Percentiles rank a stretch among this genome's conserved stretches.
phyloP scores from a whole-genome alignment of 2,329 filamentous ascomycete genomes.

The Curvularia sp. region DNA sequence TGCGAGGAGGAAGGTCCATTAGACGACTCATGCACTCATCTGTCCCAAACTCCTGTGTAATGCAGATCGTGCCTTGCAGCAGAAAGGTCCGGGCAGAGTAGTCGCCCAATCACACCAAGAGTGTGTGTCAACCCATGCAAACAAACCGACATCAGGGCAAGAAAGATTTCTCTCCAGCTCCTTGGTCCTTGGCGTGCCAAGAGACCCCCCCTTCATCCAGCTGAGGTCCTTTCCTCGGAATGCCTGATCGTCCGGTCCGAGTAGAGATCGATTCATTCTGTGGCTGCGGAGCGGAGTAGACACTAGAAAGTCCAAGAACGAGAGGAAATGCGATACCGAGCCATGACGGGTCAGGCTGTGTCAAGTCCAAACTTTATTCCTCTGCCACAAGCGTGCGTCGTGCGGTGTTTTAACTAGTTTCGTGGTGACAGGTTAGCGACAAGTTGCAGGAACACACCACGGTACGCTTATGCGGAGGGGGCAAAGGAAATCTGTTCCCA shows the following conservation, averaged over 20 bases:
- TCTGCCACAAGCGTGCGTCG: background rate
- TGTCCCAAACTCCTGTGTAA: slow-evolving; percentile 3
- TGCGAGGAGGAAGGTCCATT: background rate
- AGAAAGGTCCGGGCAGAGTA: background rate
- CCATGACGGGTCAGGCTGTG: background rate
- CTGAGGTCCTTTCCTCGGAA: background rate
- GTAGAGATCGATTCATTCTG: background rate
- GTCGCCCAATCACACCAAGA: background rate
- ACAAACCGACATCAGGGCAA: background rate
- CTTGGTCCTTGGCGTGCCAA: background rate
- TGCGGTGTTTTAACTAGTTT: slow-evolving; percentile 4
- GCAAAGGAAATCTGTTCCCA: background rate
- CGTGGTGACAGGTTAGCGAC: background rate
- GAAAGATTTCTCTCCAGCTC: background rate
- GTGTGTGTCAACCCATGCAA: background rate
- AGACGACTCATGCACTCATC: slow-evolving; percentile 3
- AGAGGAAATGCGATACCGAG: background rate
- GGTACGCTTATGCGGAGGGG: background rate
- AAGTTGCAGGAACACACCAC: background rate
- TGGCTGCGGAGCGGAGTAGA: background rate
- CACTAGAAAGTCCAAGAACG: background rate
- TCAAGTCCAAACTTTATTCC: slow-evolving; percentile 3
- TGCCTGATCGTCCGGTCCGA: background rate
- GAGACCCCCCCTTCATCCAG: background rate
- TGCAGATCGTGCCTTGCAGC: slow-evolving; percentile 1